phyloP scores from a whole-genome alignment of 805 yeast species.

The Metschnikowia baotianmanensis region DNA sequence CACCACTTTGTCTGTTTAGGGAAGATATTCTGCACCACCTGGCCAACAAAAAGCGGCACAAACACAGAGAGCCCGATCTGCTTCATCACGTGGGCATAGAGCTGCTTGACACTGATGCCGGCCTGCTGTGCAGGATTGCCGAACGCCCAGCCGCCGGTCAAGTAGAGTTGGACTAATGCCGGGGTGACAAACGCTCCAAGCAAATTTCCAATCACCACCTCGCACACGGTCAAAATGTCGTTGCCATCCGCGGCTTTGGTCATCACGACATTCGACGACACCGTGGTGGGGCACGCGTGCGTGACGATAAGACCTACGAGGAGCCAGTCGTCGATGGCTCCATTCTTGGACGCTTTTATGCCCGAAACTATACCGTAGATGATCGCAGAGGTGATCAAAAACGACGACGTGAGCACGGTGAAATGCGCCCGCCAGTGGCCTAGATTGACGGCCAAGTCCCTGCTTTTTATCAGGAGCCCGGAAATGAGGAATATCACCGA shows the following conservation, averaged over 20 bases:
- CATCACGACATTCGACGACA: slow-evolving; percentile 90
- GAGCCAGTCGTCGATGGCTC: slow-evolving; percentile 69
- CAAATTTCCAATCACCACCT: slow-evolving; percentile 81
- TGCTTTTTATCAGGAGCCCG: slow-evolving; percentile 74
- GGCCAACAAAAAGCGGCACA: slow-evolving; percentile 87
- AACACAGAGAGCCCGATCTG: slow-evolving; percentile 83
- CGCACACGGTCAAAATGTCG: slow-evolving; percentile 72
- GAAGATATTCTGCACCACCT: slow-evolving; percentile 66
- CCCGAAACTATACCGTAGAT: slow-evolving; percentile 74
- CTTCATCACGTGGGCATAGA: slow-evolving; percentile 78
- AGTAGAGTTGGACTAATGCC: slow-evolving; percentile 72
- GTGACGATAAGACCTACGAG: slow-evolving; percentile 80
- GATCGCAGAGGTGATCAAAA: slow-evolving; percentile 66
- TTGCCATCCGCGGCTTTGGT: slow-evolving; percentile 84
- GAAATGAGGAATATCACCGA: slow-evolving; percentile 80
- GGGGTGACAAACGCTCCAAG: slow-evolving; percentile 89
- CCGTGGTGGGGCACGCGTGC: slow-evolving; percentile 88
- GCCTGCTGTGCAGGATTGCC: slow-evolving; percentile 70
- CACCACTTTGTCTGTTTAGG: slow-evolving; percentile 66
- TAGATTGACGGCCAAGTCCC: slow-evolving; percentile 58
- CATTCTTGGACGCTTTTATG: slow-evolving; percentile 53
- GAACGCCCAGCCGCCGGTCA: slow-evolving; percentile 58
- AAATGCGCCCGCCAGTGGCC: slow-evolving; percentile 81
- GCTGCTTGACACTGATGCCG: slow-evolving; percentile 44
- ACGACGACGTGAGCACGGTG: slow-evolving; percentile 63